Percentiles rank a stretch among this genome's conserved stretches.
Evolutionary conservation across 257 asterid genomes (phyloP).

Genomic region (Plantago major): DNA sequence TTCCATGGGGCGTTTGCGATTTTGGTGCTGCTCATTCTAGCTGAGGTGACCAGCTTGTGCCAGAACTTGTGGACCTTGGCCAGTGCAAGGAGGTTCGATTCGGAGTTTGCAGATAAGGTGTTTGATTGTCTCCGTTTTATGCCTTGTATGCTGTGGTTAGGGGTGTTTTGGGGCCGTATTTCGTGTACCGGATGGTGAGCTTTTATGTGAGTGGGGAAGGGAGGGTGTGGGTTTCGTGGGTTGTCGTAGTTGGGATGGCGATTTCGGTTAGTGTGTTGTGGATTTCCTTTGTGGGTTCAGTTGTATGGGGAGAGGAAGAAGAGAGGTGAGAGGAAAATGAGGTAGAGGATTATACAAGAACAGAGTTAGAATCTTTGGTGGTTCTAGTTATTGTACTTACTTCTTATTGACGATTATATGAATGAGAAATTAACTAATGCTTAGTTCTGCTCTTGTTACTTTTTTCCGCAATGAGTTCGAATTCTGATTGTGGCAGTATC

Average conservation of each 20-base stretch:
- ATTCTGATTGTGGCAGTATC: constrained; percentile 1
- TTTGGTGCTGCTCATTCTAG: constrained; percentile 62
- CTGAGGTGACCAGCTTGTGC: constrained; percentile 86
- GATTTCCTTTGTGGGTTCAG: constrained; percentile 65
- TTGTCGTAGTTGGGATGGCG: constrained; percentile 53
- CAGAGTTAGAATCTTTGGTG: neutral
- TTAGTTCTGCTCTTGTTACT: constrained; percentile 15
- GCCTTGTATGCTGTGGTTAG: constrained; percentile 68
- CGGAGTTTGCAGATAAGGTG: constrained; percentile 52
- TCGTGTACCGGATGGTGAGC: constrained; percentile 57
- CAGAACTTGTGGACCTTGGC: constrained; percentile 94
- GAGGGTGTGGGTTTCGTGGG: constrained; percentile 89
- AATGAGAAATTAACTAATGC: constrained; percentile 14
- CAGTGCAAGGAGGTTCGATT: constrained; percentile 54
- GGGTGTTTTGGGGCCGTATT: constrained; percentile 69
- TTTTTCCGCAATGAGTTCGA: neutral
- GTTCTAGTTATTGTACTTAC: constrained; percentile 18
- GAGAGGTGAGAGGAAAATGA: constrained; percentile 37
- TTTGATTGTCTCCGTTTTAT: constrained; percentile 62
- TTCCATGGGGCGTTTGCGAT: constrained; percentile 74
- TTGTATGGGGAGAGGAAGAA: constrained; percentile 47
- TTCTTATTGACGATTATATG: constrained; percentile 4
- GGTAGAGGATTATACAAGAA: constrained; percentile 21
- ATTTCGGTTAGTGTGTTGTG: constrained; percentile 77
- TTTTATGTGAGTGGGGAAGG: constrained; percentile 63